phyloP scores from a whole-genome alignment of 768 basidiomycete species.

The Gloeopeniophorella convolvens region DNA sequence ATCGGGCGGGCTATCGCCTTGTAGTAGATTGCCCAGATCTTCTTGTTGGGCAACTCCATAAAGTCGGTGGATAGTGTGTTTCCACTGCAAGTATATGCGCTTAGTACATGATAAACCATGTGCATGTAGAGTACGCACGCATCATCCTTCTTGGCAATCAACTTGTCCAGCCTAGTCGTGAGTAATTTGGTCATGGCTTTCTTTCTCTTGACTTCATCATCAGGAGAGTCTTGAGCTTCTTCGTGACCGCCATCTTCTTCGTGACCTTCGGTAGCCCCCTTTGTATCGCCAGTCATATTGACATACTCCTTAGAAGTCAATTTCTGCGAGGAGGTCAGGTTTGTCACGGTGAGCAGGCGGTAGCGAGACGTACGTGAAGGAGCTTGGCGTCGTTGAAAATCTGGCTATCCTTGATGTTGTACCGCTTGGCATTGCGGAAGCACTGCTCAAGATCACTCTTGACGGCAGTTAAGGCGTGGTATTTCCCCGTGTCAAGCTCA shows the following conservation, averaged over 20 bases:
- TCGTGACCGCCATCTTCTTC: constrained; percentile 36
- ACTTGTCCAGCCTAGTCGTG: constrained; percentile 62
- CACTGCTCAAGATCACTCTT: constrained; percentile 69
- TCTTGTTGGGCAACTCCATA: constrained; percentile 77
- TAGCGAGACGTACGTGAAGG: constrained; percentile 51
- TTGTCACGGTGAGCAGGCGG: not conserved
- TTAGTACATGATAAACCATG: not conserved
- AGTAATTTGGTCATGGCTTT: constrained; percentile 60
- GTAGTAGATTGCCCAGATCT: constrained; percentile 76
- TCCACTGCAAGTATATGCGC: constrained; percentile 39
- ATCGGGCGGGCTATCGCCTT: constrained; percentile 72
- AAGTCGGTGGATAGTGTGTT: constrained; percentile 66
- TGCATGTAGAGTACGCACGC: constrained; percentile 54
- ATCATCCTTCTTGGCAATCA: constrained; percentile 66
- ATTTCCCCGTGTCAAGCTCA: constrained; percentile 53
- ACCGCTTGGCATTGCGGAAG: constrained; percentile 76
- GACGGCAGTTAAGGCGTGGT: constrained; percentile 59
- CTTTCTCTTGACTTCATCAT: constrained; percentile 43
- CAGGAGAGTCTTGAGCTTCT: no score
- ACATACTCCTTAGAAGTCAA: constrained; percentile 40
- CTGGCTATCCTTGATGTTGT: constrained; percentile 71
- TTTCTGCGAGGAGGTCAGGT: constrained; percentile 34
- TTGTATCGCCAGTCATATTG: constrained; percentile 37
- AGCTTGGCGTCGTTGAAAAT: constrained; percentile 82
- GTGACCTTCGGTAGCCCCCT: constrained; percentile 31